These are phyloP conservation scores for Sphaerobolus stellatus DNA, from an alignment of 1,284 basidiomycete species.

Conservation along the genomic window DNA sequence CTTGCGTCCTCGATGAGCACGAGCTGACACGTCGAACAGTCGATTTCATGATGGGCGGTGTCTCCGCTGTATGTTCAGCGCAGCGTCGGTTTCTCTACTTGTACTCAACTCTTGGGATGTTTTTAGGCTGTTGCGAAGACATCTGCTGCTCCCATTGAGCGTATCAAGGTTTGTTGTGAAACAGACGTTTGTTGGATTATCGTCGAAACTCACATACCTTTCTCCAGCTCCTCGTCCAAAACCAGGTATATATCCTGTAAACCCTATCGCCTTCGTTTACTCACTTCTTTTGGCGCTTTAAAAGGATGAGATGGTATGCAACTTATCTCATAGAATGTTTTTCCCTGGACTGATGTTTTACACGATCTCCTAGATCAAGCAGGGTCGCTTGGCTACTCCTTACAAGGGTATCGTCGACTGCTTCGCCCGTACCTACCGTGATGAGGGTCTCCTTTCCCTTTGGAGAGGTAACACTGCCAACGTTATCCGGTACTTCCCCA, in stretches of 20 bases:
- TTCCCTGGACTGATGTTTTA: constrained; percentile 12
- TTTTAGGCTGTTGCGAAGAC: constrained; percentile 93
- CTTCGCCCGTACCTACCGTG: constrained; percentile 81
- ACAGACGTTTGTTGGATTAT: constrained; percentile 4
- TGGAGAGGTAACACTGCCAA: constrained; percentile 98
- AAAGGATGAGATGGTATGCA: constrained; percentile 78
- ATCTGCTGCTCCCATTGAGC: constrained; percentile 97
- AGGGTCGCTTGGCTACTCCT: constrained; percentile 86
- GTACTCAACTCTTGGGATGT: constrained; percentile 18
- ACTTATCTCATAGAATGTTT: constrained; percentile 3
- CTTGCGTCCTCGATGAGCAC: constrained; percentile 7
- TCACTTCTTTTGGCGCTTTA: background rate
- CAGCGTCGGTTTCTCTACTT: background rate
- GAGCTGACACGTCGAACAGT: constrained; percentile 44
- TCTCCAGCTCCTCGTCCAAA: constrained; percentile 84
- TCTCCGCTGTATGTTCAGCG: constrained; percentile 71
- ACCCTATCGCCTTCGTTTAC: background rate
- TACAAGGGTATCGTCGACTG: constrained; percentile 95
- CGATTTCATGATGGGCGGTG: constrained; percentile 92
- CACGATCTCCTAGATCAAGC: constrained; percentile 73
- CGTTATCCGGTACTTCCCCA: constrained; percentile 98
- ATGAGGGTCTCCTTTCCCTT: constrained; percentile 88
- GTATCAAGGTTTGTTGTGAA: constrained; percentile 65
- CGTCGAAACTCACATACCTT: background rate
- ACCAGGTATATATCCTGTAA: constrained; percentile 55